Percentiles rank a stretch among this genome's conserved stretches.
These are phyloP conservation scores for Monilinia laxa DNA, from an alignment of 2,329 filamentous ascomycete genomes.

Conservation along the genomic window DNA sequence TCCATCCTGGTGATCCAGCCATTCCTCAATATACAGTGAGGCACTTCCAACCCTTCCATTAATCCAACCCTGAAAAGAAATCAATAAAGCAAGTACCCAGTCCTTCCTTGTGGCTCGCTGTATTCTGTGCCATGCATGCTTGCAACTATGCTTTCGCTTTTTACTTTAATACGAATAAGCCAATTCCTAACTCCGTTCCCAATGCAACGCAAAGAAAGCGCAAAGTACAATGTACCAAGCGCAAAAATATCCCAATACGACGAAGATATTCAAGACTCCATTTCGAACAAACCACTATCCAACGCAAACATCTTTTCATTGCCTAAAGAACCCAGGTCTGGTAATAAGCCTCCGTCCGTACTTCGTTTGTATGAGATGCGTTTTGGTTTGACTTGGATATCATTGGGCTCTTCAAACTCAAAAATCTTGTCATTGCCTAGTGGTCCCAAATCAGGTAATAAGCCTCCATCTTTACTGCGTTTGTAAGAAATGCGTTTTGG, in stretches of 20 bases:
- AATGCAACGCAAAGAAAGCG: conserved; percentile 1
- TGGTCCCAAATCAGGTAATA: conserved; percentile 16
- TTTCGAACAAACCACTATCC: conserved; percentile 24
- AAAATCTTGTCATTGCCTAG: conserved; percentile 27
- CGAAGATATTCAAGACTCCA: conserved; percentile 23
- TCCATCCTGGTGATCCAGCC: not conserved
- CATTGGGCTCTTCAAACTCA: not conserved
- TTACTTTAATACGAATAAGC: conserved; percentile 7
- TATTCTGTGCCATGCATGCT: conserved; percentile 7
- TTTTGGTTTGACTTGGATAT: conserved; percentile 13
- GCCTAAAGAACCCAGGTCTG: conserved; percentile 21
- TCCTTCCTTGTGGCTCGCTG: conserved; percentile 2
- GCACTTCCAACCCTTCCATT: conserved; percentile 14
- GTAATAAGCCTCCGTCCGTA: conserved; percentile 13
- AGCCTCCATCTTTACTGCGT: conserved; percentile 4
- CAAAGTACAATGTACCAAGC: not conserved
- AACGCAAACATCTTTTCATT: conserved; percentile 27
- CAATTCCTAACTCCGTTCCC: conserved; percentile 11
- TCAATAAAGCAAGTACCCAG: not conserved
- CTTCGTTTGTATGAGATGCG: conserved; percentile 22
- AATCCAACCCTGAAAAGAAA: conserved; percentile 20
- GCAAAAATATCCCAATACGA: not conserved
- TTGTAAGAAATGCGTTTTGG: conserved; percentile 17
- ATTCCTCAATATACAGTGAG: conserved; percentile 14
- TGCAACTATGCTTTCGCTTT: conserved; percentile 11